Evolutionary conservation across 352 stramenopile genomes (phyloP).

Genomic region (Phytophthora ramorum): DNA sequence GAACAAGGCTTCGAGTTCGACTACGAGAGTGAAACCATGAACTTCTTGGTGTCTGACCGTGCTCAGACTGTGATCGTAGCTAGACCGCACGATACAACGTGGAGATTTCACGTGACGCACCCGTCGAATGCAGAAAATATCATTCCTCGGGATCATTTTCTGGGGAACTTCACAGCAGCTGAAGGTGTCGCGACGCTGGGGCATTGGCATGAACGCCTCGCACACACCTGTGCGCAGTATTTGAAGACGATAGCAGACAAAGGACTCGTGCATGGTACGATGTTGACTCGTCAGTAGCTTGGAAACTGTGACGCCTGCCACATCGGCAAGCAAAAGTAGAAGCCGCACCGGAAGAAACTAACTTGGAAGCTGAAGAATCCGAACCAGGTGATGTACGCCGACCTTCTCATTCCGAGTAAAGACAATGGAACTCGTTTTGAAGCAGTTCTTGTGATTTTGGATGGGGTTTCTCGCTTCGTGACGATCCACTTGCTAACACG

Average conservation of each 20-base stretch:
- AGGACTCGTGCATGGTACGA: conserved; percentile 8
- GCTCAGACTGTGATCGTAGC: neutral
- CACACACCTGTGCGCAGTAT: conserved; percentile 9
- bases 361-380: neutral
- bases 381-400: conserved; percentile 4
- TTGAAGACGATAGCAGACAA: conserved; percentile 9
- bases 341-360: conserved; percentile 4
- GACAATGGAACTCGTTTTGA: conserved; percentile 5
- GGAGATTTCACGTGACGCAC: conserved; percentile 4
- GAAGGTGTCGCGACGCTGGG: conserved; percentile 1
- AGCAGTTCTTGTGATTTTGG: conserved; percentile 5
- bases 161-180: neutral
- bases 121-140: neutral
- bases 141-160: too few species aligned
- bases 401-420: conserved; percentile 11
- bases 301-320: conserved; percentile 9
- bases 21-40: neutral
- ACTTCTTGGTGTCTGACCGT: neutral
- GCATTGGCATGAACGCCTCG: conserved; percentile 15
- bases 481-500: conserved; percentile 1
- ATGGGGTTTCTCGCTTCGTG: conserved; percentile 10
- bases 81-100: conserved; percentile 3
- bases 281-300: neutral
- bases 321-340: conserved; percentile 6
- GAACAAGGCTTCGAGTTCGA: conserved; percentile 8